Percentiles rank a stretch among this genome's conserved stretches.
These are phyloP conservation scores for Phylloporus rhodoxanthus DNA, from an alignment of 768 basidiomycete genomes.

Conservation along the genomic window DNA sequence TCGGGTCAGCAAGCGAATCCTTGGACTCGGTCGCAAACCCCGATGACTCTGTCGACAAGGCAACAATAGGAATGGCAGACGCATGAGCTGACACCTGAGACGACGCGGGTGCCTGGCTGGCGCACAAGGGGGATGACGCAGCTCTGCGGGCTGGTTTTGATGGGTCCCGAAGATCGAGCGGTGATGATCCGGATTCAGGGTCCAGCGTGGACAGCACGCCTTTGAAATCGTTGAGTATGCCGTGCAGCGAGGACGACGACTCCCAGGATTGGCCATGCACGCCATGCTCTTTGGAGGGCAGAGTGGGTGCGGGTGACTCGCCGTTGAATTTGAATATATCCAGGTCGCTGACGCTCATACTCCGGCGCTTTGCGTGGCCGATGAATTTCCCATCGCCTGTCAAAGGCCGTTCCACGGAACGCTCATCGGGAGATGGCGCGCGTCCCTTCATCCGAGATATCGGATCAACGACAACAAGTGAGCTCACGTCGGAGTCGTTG, in stretches of 20 bases:
- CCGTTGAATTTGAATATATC: conserved; percentile 46
- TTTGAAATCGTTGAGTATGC: conserved; percentile 67
- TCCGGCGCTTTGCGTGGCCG: conserved; percentile 49
- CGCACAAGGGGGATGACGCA: conserved; percentile 30
- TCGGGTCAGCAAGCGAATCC: conserved; percentile 37
- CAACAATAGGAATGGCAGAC: conserved; percentile 20
- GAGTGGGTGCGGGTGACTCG: conserved; percentile 33
- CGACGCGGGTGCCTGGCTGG: conserved; percentile 17
- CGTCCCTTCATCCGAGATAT: conserved; percentile 35
- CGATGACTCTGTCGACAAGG: conserved; percentile 20
- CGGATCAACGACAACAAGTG: conserved; percentile 53
- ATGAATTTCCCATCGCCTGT: conserved; percentile 25
- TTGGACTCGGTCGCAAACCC: conserved; percentile 31
- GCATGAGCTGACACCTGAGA: conserved; percentile 15
- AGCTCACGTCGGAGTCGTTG: conserved; percentile 46
- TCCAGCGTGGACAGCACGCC: conserved; percentile 67
- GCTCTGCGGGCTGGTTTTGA: conserved; percentile 49
- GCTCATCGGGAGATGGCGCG: conserved; percentile 28
- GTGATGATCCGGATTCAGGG: conserved; percentile 41
- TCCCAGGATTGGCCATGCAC: conserved; percentile 35
- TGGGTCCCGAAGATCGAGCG: conserved; percentile 63
- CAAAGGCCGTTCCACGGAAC: conserved; percentile 19
- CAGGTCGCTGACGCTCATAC: conserved; percentile 67
- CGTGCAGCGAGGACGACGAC: conserved; percentile 42
- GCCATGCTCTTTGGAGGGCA: conserved; percentile 29